A percentile compares a stretch with the other conserved stretches of the same genome.
Evolutionary conservation across 1,284 basidiomycete genomes (phyloP).

Genomic region (Sanguinoderma infundibulare): DNA sequence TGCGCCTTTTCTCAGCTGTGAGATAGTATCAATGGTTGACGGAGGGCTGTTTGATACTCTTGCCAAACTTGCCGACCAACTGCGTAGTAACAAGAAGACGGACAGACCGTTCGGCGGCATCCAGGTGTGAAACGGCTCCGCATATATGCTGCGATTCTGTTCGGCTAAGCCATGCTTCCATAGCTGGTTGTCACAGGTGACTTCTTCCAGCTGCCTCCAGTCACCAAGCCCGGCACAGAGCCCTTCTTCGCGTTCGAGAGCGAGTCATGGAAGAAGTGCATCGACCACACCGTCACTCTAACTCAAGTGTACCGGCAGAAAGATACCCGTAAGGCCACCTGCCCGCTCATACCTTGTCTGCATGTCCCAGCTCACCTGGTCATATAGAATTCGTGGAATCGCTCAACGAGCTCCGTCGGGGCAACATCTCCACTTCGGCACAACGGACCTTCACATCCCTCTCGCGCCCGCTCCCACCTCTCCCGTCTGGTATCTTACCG

Average conservation of each 20-base stretch:
- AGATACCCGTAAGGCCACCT: conserved; percentile 42
- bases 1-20: conserved; percentile 7
- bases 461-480: conserved; percentile 40
- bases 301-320: conserved; percentile 88
- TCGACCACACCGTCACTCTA: conserved; percentile 83
- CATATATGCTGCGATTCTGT: not conserved
- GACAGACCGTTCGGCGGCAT: conserved; percentile 91
- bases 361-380: not conserved
- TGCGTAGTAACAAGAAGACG: conserved; percentile 54
- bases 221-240: conserved; percentile 55
- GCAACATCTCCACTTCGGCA: conserved; percentile 48
- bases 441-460: conserved; percentile 52
- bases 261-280: conserved; percentile 77
- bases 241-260: conserved; percentile 89
- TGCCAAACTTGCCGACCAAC: conserved; percentile 36
- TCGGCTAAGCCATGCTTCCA: not conserved
- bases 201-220: conserved; percentile 97
- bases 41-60: conserved; percentile 92
- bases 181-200: conserved; percentile 91
- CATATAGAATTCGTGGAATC: conserved; percentile 83
- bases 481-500: conserved; percentile 51
- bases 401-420: conserved; percentile 91
- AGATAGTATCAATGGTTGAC: conserved; percentile 96
- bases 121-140: conserved; percentile 58
- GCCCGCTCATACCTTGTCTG: not conserved